phyloP scores from a whole-genome alignment of 2,329 filamentous ascomycete species.

The Aspergillus sergii region DNA sequence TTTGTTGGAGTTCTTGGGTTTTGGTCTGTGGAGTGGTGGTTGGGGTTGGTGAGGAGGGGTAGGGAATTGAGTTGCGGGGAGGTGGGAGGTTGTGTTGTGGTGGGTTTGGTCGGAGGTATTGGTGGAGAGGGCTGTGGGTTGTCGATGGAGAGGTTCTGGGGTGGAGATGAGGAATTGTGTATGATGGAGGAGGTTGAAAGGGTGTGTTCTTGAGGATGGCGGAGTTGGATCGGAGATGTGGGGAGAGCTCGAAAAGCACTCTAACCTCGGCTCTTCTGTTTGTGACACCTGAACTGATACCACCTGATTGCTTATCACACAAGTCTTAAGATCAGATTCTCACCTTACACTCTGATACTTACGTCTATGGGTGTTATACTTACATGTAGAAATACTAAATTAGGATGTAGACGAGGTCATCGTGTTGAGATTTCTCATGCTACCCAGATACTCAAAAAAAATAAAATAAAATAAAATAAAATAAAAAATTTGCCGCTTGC shows the following conservation, averaged over 20 bases:
- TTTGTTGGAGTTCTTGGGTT: neutral
- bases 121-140: neutral
- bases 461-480: too few species aligned
- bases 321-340: neutral
- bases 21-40: neutral
- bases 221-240: slow-evolving; percentile 10
- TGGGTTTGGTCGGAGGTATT: neutral
- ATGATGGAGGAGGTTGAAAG: neutral
- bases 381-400: neutral
- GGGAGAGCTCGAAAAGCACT: slow-evolving; percentile 2
- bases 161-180: neutral
- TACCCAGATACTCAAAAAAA: neutral
- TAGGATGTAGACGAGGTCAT: neutral
- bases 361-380: neutral
- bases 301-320: neutral
- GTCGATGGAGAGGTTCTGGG: neutral
- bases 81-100: neutral
- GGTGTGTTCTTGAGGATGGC: neutral
- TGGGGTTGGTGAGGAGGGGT: neutral
- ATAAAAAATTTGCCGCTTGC: neutral
- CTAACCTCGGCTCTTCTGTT: slow-evolving; percentile 3
- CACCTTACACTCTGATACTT: neutral
- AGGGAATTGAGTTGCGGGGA: neutral
- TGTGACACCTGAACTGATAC: neutral
- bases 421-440: neutral